phyloP scores from a whole-genome alignment of 225 moss, liverwort and hornwort genomes.

The Ulota crispa region DNA sequence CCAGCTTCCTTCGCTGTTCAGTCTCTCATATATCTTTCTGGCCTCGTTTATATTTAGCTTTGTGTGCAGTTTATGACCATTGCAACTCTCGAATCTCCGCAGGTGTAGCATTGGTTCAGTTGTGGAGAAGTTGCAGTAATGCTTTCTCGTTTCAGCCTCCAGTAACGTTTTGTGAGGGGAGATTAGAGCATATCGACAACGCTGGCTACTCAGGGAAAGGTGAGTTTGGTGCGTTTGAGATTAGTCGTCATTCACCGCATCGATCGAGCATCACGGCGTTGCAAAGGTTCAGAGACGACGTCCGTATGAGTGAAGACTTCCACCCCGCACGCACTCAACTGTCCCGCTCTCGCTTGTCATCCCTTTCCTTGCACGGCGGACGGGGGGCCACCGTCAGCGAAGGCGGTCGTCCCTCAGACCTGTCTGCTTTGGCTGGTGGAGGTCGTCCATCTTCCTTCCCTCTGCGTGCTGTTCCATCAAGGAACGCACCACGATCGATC shows the following conservation, averaged over 20 bases:
- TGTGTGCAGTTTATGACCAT: slow-evolving; percentile 8
- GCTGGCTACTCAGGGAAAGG: slow-evolving; percentile 17
- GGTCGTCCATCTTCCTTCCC: slow-evolving; percentile 32
- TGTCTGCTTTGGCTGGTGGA: slow-evolving; percentile 86
- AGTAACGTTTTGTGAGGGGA: background rate
- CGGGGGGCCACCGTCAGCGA: slow-evolving; percentile 96
- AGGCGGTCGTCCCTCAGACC: slow-evolving; percentile 99
- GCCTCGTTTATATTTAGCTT: background rate
- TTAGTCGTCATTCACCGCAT: background rate
- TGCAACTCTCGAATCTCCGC: background rate
- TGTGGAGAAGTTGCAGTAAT: slow-evolving; percentile 1
- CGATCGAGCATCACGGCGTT: slow-evolving; percentile 78
- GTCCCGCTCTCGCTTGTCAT: slow-evolving; percentile 65
- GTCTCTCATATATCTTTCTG: background rate
- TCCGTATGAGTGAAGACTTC: slow-evolving; percentile 60
- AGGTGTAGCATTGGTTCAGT: background rate
- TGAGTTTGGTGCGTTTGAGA: background rate
- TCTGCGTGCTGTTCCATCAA: slow-evolving; percentile 40
- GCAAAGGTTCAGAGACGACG: slow-evolving; percentile 44
- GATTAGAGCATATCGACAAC: background rate
- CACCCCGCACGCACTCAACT: slow-evolving; percentile 42
- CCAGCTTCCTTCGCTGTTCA: background rate
- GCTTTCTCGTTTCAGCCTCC: background rate
- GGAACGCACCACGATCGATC: slow-evolving; percentile 36
- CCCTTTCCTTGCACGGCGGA: slow-evolving; percentile 92